Percentiles rank a stretch among this genome's conserved stretches.
Evolutionary conservation across 306 rosid genomes (phyloP).

Genomic region (Delonix regia): DNA sequence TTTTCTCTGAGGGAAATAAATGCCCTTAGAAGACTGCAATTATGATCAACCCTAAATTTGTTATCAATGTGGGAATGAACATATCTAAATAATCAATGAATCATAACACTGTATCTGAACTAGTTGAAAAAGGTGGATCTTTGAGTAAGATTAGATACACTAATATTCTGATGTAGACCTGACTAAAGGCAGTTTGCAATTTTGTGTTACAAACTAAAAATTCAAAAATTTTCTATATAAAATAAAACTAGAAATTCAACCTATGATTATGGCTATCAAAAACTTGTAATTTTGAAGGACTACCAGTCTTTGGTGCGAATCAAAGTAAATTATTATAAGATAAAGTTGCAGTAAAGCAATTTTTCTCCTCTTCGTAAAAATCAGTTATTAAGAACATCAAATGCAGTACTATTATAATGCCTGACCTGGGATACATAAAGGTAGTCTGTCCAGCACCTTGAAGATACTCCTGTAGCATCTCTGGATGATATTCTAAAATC

Average conservation of each 20-base stretch:
- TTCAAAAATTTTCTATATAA: not conserved
- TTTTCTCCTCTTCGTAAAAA: not conserved
- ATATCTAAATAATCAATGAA: not conserved
- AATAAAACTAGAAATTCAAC: not conserved
- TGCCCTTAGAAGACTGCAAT: not conserved
- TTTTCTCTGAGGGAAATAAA: not conserved
- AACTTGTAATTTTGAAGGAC: not conserved
- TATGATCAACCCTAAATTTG: not conserved
- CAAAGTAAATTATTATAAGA: not conserved
- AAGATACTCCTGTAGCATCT: constrained; percentile 65
- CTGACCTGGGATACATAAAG: constrained; percentile 77
- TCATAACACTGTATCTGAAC: not conserved
- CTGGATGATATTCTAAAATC: constrained; percentile 80
- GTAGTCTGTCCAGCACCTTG: constrained; percentile 52
- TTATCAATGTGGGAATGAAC: not conserved
- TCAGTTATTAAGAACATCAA: not conserved
- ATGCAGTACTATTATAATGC: not conserved
- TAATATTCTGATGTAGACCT: not conserved
- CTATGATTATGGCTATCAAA: not conserved
- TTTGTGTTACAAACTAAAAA: not conserved
- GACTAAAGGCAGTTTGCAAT: too few relatives aligned
- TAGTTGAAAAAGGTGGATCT: not conserved
- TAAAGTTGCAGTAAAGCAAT: not conserved
- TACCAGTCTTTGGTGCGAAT: not conserved
- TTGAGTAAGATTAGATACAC: not conserved